Percentiles rank a stretch among this genome's conserved stretches.
phyloP scores from a whole-genome alignment of 805 yeast genomes.

The Wickerhamiella spandovensis region DNA sequence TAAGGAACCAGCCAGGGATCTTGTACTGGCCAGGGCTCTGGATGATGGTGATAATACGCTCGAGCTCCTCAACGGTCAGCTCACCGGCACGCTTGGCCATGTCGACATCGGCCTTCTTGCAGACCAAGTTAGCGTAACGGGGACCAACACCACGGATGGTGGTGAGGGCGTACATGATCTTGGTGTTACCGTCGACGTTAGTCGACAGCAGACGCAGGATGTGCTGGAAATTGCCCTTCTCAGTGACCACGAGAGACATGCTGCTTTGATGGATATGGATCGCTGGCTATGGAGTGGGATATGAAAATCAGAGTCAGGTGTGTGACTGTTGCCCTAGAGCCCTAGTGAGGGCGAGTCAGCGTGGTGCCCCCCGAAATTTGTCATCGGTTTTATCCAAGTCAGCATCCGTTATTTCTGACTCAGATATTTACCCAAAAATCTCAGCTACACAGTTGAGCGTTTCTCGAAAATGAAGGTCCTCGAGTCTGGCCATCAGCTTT shows the following conservation, averaged over 20 bases:
- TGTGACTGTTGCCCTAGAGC: constrained; percentile 1
- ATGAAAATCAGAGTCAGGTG: constrained; percentile 2
- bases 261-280: constrained; percentile 2
- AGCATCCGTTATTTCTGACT: no score
- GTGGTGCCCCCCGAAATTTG: no score
- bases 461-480: constrained; percentile 31
- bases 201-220: constrained; percentile 99
- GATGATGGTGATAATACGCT: constrained; percentile 98
- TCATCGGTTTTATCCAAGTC: no score
- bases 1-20: constrained; percentile 99
- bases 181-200: constrained; percentile 99
- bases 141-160: constrained; percentile 99
- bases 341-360: no score
- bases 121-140: constrained; percentile 99
- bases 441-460: no score
- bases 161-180: constrained; percentile 99
- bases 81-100: constrained; percentile 99
- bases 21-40: constrained; percentile 99
- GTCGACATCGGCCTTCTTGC: constrained; percentile 99
- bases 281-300: constrained; percentile 24
- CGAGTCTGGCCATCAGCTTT: constrained; percentile 39
- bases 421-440: no score
- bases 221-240: constrained; percentile 99
- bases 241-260: constrained; percentile 97
- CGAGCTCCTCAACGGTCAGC: constrained; percentile 99